Evolutionary conservation across 495 filamentous ascomycete genomes (phyloP), one percentile per base, ranked within the genome.

Genomic region (Penicillium steckii): DNA sequence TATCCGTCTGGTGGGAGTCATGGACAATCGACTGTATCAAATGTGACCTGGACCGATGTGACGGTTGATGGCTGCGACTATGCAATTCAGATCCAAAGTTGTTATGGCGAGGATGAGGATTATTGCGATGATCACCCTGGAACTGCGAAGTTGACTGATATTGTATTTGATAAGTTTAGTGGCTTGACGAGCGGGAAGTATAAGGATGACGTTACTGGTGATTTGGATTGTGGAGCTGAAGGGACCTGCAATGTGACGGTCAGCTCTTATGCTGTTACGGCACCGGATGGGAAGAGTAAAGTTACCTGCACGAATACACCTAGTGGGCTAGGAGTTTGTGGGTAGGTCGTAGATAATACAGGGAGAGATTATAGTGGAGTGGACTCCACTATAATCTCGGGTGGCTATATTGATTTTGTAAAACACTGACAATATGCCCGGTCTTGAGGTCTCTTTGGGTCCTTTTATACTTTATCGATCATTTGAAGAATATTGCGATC

Each of bases 21-120:
- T 56, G 70, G 67, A 0, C 46, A 59, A 0, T 67, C 72, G 0
- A 70, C 67, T 0, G 72, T 76, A 17, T 59, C 49, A 8, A 78
- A 76, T 52, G 74, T 76, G 9, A 78, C 75, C 1, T 76, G 61
- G 48, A 64, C 57, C 3, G 65, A 56, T 8, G 54, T 79, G 27
- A 63, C 59, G 18, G 67, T 76, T 4, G 50, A 67, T 4, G 65
- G 62, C 19, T 70, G 65, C 37, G 73, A 75, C 33, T 78, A 77
- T 48, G 75, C 68, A n/a, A 62, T 76, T 48, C 73, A 77, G 57
- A 76, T 77, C 23, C 68, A 77, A 50, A 75, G 71, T 30, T 79
- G 75, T 47, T 79, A 79, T 50, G 64, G 66, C 24, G 65, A 74
- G 33, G 64, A 73, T 53, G 64, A 42, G 2, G 51, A 48, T n/a